phyloP scores from a whole-genome alignment of 371 early-diverging fungal species.

The Mortierella sp. region DNA sequence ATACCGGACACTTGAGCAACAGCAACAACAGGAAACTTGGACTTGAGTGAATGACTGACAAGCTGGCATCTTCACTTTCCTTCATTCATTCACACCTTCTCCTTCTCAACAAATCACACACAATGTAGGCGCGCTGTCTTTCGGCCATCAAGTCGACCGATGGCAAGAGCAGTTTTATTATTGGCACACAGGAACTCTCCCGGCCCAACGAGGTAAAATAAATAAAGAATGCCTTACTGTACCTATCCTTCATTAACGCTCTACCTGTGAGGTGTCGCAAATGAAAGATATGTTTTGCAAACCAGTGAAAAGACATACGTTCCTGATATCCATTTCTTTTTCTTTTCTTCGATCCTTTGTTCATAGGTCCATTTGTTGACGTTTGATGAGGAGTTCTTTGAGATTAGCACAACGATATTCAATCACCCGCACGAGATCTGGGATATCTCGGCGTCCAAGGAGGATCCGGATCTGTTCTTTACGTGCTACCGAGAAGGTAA shows the following conservation, averaged over 20 bases:
- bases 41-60: not conserved
- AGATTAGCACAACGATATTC: constrained; percentile 73
- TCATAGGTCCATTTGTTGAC: constrained; percentile 47
- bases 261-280: not conserved
- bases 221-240: not conserved
- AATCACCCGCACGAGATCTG: constrained; percentile 81
- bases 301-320: not conserved
- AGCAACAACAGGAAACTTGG: not conserved
- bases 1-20: not conserved
- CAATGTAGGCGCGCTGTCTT: constrained; percentile 75
- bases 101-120: not conserved
- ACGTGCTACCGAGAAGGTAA: constrained; percentile 73
- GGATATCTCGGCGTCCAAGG: constrained; percentile 77
- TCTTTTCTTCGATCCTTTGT: no score
- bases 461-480: constrained; percentile 71
- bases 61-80: not conserved
- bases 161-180: constrained; percentile 80
- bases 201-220: constrained; percentile 69
- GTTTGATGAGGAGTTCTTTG: constrained; percentile 59
- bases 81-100: not conserved
- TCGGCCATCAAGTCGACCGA: constrained; percentile 72
- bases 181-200: constrained; percentile 78
- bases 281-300: not conserved
- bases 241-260: not conserved
- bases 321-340: not conserved